phyloP scores from a whole-genome alignment of 1,284 basidiomycete genomes.

The Rhodotorula glutinis region DNA sequence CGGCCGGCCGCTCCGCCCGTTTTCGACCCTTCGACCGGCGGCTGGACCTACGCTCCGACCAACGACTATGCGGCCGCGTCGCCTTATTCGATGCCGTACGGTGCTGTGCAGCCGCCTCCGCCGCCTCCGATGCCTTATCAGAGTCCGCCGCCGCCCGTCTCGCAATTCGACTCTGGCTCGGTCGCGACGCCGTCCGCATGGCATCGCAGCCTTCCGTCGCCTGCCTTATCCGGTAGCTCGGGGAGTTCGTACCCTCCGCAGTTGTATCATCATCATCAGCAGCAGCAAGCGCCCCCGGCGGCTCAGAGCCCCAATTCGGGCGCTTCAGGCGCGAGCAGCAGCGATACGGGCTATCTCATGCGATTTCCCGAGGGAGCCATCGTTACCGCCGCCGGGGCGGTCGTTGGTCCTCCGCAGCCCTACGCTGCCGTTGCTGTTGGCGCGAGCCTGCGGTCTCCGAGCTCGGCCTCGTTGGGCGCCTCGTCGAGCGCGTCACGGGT shows the following conservation, averaged over 20 bases:
- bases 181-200: background rate
- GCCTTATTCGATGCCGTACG: slow-evolving; percentile 5
- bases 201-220: slow-evolving; percentile 25
- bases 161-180: background rate
- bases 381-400: slow-evolving; percentile 17
- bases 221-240: slow-evolving; percentile 27
- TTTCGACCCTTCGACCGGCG: slow-evolving; percentile 26
- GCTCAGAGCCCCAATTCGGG: background rate
- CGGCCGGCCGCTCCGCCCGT: slow-evolving; percentile 27
- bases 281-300: background rate
- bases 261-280: background rate
- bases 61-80: slow-evolving; percentile 6
- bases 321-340: background rate
- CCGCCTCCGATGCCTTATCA: slow-evolving; percentile 3
- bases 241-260: slow-evolving; percentile 10
- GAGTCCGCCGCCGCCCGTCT: background rate
- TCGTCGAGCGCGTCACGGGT: slow-evolving; percentile 10
- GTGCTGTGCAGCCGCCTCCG: background rate
- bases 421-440: background rate
- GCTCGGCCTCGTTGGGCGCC: background rate
- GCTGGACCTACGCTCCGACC: slow-evolving; percentile 14
- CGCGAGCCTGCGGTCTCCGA: background rate
- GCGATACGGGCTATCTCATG: slow-evolving; percentile 33
- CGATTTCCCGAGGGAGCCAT: slow-evolving; percentile 36
- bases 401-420: slow-evolving; percentile 6